phyloP scores from a whole-genome alignment of 176 grass and related monocot species.

The bread wheat (Triticum aestivum) region DNA sequence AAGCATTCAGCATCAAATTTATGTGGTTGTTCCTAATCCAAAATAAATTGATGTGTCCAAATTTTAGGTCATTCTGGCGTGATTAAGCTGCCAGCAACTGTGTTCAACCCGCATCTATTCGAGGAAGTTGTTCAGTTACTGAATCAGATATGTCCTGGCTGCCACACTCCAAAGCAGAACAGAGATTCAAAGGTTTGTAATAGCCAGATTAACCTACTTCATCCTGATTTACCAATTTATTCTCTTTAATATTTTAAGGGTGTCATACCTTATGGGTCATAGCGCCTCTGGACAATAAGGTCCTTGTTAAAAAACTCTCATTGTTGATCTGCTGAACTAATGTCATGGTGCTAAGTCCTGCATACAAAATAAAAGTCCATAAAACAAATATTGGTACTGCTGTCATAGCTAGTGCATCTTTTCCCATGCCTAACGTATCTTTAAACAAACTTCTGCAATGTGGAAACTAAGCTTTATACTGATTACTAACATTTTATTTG shows the following conservation, averaged over 20 bases:
- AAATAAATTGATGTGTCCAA: constrained; percentile 24
- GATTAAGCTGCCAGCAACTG: constrained; percentile 65
- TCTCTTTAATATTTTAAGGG: background rate
- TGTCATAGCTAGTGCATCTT: background rate
- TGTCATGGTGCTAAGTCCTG: background rate
- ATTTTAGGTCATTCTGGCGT: constrained; percentile 79
- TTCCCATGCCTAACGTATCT: background rate
- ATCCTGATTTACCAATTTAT: constrained; percentile 18
- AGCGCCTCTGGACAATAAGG: background rate
- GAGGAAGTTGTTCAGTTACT: constrained; percentile 74
- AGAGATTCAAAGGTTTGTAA: constrained; percentile 57
- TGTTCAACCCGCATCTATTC: constrained; percentile 69
- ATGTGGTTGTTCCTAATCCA: constrained; percentile 6
- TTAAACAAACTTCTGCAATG: constrained; percentile 11
- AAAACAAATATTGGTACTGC: constrained; percentile 12
- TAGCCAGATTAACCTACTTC: constrained; percentile 19
- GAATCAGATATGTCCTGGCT: constrained; percentile 88
- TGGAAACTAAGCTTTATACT: background rate
- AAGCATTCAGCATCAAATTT: background rate
- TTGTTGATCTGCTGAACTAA: constrained; percentile 11
- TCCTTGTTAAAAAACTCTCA: background rate
- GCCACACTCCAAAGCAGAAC: constrained; percentile 54
- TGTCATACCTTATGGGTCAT: background rate
- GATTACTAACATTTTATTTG: constrained; percentile 18
- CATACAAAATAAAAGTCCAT: background rate